Percentiles rank a stretch among this genome's conserved stretches.
phyloP scores from a whole-genome alignment of 2,329 filamentous ascomycete species.

The Pyrenophora seminiperda region DNA sequence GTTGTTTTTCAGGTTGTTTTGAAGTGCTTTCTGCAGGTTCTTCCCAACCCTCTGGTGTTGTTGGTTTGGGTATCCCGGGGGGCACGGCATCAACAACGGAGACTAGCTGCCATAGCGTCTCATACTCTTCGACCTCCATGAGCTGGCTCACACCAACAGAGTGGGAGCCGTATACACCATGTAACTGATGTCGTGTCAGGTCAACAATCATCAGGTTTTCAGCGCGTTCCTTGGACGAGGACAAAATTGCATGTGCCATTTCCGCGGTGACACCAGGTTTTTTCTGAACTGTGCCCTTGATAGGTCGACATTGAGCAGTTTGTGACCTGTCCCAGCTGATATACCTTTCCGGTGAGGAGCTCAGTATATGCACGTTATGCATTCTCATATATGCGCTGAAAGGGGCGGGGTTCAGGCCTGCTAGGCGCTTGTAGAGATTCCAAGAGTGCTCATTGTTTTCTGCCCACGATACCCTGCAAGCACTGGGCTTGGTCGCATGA shows the following conservation, averaged over 20 bases:
- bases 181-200: conserved; percentile 89
- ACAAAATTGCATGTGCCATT: conserved; percentile 73
- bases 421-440: conserved; percentile 73
- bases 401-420: conserved; percentile 75
- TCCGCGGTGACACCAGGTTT: conserved; percentile 68
- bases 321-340: conserved; percentile 69
- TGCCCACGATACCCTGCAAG: conserved; percentile 37
- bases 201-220: conserved; percentile 99
- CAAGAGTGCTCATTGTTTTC: conserved; percentile 56
- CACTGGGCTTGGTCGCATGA: conserved; percentile 36
- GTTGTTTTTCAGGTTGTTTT: conserved; percentile 9
- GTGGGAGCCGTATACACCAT: conserved; percentile 78
- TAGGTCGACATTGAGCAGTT: conserved; percentile 80
- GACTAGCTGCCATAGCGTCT: conserved; percentile 89
- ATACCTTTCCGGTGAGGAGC: conserved; percentile 88
- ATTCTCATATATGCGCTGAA: conserved; percentile 84
- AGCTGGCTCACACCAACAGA: conserved; percentile 76
- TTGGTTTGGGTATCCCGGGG: conserved; percentile 27
- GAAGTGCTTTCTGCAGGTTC: conserved; percentile 34
- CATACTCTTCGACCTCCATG: conserved; percentile 88
- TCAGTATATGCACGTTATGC: conserved; percentile 67
- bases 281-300: conserved; percentile 96
- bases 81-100: conserved; percentile 75
- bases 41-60: conserved; percentile 40
- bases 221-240: conserved; percentile 85